A percentile compares a stretch with the other conserved stretches of the same genome.
Evolutionary conservation across 2,329 filamentous ascomycete genomes (phyloP).

Genomic region (Monosporascus sp.): DNA sequence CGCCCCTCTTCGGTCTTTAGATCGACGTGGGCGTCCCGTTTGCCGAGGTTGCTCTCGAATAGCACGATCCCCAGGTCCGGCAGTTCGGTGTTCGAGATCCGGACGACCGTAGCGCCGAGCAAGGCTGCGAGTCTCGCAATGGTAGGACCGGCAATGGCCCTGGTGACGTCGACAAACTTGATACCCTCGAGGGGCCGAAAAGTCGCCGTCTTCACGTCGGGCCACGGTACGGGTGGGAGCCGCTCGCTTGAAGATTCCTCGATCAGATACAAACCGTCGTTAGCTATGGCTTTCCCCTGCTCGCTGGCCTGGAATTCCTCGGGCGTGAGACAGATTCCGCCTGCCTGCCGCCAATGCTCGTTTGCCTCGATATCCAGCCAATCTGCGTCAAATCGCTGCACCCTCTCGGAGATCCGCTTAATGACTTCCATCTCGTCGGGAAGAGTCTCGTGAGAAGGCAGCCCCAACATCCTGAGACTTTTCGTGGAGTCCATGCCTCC

Average conservation of each 20-base stretch:
- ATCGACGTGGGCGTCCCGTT: slow-evolving; percentile 27
- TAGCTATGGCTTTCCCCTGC: slow-evolving; percentile 19
- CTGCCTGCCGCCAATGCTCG: slow-evolving; percentile 28
- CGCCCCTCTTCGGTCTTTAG: slow-evolving; percentile 24
- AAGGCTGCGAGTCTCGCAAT: slow-evolving; percentile 27
- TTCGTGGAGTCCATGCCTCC: slow-evolving; percentile 26
- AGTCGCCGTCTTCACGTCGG: slow-evolving; percentile 9
- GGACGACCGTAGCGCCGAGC: slow-evolving; percentile 29
- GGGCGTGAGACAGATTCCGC: slow-evolving; percentile 26
- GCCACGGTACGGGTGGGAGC: slow-evolving; percentile 23
- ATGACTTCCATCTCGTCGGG: slow-evolving; percentile 26
- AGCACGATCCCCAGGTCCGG: slow-evolving; percentile 27
- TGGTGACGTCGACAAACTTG: slow-evolving; percentile 29
- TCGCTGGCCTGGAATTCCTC: slow-evolving; percentile 26
- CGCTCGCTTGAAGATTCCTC: slow-evolving; percentile 14
- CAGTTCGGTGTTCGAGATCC: slow-evolving; percentile 26
- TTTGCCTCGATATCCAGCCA: slow-evolving; percentile 28
- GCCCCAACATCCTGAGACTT: slow-evolving; percentile 27
- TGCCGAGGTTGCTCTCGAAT: slow-evolving; percentile 30
- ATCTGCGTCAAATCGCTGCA: slow-evolving; percentile 20
- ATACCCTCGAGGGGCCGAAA: slow-evolving; percentile 28
- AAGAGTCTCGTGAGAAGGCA: slow-evolving; percentile 21
- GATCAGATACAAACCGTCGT: slow-evolving; percentile 21
- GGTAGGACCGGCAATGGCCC: slow-evolving; percentile 30
- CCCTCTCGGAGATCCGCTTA: slow-evolving; percentile 14